Base-by-base conservation (phyloP, 139 green algal species). In the Diplosphaera chodatii region DNA sequence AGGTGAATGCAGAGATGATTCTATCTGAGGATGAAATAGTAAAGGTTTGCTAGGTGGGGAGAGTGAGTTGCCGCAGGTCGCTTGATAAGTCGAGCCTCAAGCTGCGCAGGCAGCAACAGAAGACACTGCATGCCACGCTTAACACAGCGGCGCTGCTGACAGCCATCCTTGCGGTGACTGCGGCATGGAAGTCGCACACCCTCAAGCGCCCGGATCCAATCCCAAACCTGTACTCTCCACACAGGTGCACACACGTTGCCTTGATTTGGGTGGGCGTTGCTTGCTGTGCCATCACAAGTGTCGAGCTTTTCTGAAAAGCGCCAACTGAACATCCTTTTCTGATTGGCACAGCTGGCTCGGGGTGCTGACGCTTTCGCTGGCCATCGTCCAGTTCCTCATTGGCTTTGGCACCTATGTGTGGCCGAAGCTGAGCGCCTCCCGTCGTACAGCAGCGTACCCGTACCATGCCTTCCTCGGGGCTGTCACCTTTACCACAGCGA, bases 181-280 rank as follows among this genome's bases (percentile, higher is more conserved):
- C 86, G 1, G 87, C 80, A 2, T 78, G 84, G 30, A 72, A 78
- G 56, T 84, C 69, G 27, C 87, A 92, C 81, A 83, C 55, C 0
- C 71, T 88, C 15, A 88, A 89, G 77, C 77, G 66, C 30, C 87
- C 86, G 21, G 28, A 31, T 0, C 76, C 84, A 69, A 86, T 83
- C 22, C 73, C 82, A 0, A 77, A 92, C 73, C 75, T 88, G 27
- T 91, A 89, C 82, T 80, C 63, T 32, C 67, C 74, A 0, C 87
- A 92, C 76, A 29, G 88, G 30, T 48, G 37, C 37, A 48, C 37
- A 48, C 37, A 48, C 6, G 27, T 48, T 48, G 37, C 10, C 10
- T 48, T 13, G 10, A 48, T 8, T 21, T 48, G 37, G 37, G 10
- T 48, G 37, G 8, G 37, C 13, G 37, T 48, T 48, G 8, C 10